Conservation (phyloP, 2,329 filamentous ascomycete species). For the Aspergillus unguis region DNA sequence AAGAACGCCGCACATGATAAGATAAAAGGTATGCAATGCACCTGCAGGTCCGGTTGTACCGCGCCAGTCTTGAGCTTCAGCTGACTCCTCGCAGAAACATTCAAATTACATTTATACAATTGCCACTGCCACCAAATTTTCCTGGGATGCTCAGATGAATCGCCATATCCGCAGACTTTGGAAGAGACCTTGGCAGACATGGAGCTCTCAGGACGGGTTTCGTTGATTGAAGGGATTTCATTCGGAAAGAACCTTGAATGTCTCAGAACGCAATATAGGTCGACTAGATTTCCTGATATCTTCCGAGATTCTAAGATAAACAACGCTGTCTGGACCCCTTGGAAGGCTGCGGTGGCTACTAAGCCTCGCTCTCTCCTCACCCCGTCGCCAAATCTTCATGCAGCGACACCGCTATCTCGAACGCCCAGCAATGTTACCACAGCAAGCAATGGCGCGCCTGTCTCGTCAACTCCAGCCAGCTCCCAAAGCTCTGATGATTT, state of each 20-base stretch:
- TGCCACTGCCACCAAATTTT: constrained; percentile 60
- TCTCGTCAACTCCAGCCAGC: constrained; percentile 36
- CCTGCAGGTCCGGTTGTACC: constrained; percentile 9
- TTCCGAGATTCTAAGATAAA: constrained; percentile 54
- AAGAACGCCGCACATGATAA: constrained; percentile 49
- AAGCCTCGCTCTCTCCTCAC: constrained; percentile 31
- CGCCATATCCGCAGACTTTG: constrained; percentile 52
- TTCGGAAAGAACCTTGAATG: constrained; percentile 53
- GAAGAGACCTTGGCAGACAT: constrained; percentile 48
- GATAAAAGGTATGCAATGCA: constrained; percentile 41
- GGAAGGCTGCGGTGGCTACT: constrained; percentile 30
- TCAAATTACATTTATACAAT: constrained; percentile 55
- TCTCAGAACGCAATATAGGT: constrained; percentile 48
- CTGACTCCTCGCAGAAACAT: constrained; percentile 45
- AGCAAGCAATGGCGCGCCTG: constrained; percentile 32
- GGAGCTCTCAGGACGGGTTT: constrained; percentile 48
- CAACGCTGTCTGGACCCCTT: constrained; percentile 31
- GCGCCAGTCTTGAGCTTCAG: constrained; percentile 2
- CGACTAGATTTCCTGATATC: constrained; percentile 50
- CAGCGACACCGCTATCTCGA: constrained; percentile 29
- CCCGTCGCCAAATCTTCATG: constrained; percentile 35
- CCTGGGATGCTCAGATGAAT: constrained; percentile 58
- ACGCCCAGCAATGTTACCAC: constrained; percentile 41
- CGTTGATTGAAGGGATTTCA: constrained; percentile 55
- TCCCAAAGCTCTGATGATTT: constrained; percentile 38